phyloP scores from a whole-genome alignment of 257 asterid species.

The Petunia axillaris region DNA sequence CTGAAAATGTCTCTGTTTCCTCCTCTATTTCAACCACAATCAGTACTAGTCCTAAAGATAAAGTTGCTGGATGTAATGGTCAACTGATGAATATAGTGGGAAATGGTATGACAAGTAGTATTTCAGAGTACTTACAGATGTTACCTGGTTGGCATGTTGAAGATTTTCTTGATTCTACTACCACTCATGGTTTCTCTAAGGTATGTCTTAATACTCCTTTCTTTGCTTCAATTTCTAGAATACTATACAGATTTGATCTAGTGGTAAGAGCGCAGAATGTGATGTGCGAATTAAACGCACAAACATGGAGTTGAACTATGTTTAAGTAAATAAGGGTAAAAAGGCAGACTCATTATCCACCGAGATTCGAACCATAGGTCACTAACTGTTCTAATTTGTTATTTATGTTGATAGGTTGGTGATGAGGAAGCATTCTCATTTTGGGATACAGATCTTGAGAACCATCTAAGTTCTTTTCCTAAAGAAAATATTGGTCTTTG shows the following conservation, averaged over 20 bases:
- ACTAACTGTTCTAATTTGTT: neutral
- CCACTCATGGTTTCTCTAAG: conserved; percentile 42
- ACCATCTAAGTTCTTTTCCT: conserved; percentile 34
- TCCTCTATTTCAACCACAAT: conserved; percentile 26
- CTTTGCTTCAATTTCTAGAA: neutral
- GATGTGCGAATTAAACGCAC: no score
- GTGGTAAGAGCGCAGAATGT: no score
- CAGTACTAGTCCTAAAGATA: conserved; percentile 11
- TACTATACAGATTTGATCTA: no score
- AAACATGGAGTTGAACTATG: no score
- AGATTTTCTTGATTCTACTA: conserved; percentile 58
- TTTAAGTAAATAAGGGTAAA: no score
- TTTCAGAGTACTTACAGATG: conserved; percentile 66
- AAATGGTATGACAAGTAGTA: conserved; percentile 42
- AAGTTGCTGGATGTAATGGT: conserved; percentile 14
- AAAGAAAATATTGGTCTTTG: conserved; percentile 53
- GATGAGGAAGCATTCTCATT: conserved; percentile 45
- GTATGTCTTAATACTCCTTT: conserved; percentile 35
- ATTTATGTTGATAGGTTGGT: conserved; percentile 28
- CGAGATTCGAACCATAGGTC: no score
- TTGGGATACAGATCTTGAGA: conserved; percentile 47
- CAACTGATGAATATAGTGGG: conserved; percentile 30
- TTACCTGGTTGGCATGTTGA: conserved; percentile 78
- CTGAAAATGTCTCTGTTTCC: conserved; percentile 21
- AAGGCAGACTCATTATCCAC: no score